A percentile compares a stretch with the other conserved stretches of the same genome.
Evolutionary conservation across 1,139 yeast genomes (phyloP).

Genomic region (Yamadazyma diospyri): DNA sequence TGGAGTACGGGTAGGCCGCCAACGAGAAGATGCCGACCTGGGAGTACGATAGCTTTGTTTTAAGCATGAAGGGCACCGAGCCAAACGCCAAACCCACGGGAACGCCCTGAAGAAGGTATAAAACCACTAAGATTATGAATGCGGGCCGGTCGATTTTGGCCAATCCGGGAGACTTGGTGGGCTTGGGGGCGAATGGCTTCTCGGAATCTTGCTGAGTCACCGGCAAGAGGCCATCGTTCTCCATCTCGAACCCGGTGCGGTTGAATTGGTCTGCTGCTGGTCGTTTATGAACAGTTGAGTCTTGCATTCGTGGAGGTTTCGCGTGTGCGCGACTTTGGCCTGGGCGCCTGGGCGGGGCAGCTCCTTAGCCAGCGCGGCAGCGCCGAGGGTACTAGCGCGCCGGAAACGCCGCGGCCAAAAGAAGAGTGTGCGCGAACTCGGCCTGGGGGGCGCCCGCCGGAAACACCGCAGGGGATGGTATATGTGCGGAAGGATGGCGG

Average conservation of each 20-base stretch:
- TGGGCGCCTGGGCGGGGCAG: too few relatives aligned
- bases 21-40: slow-evolving; percentile 88
- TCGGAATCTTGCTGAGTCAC: slow-evolving; percentile 21
- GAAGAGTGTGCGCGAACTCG: too few relatives aligned
- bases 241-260: slow-evolving; percentile 20
- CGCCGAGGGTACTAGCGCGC: too few relatives aligned
- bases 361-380: too few relatives aligned
- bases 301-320: slow-evolving; percentile 5
- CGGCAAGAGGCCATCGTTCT: slow-evolving; percentile 37
- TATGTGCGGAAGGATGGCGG: too few relatives aligned
- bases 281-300: slow-evolving; percentile 15
- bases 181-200: slow-evolving; percentile 14
- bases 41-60: slow-evolving; percentile 77
- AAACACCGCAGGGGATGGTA: too few relatives aligned
- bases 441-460: too few relatives aligned
- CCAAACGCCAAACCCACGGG: slow-evolving; percentile 97
- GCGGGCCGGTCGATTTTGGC: slow-evolving; percentile 59
- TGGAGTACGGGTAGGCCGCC: slow-evolving; percentile 92
- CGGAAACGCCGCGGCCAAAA: too few relatives aligned
- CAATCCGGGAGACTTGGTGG: slow-evolving; percentile 15
- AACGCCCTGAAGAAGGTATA: slow-evolving; percentile 86
- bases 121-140: slow-evolving; percentile 63
- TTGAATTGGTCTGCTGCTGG: slow-evolving; percentile 5
- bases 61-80: slow-evolving; percentile 86
- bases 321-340: too few relatives aligned